Percentiles rank a stretch among this genome's conserved stretches.
Evolutionary conservation across 495 filamentous ascomycete genomes (phyloP).

Genomic region (Immersiella caudata): DNA sequence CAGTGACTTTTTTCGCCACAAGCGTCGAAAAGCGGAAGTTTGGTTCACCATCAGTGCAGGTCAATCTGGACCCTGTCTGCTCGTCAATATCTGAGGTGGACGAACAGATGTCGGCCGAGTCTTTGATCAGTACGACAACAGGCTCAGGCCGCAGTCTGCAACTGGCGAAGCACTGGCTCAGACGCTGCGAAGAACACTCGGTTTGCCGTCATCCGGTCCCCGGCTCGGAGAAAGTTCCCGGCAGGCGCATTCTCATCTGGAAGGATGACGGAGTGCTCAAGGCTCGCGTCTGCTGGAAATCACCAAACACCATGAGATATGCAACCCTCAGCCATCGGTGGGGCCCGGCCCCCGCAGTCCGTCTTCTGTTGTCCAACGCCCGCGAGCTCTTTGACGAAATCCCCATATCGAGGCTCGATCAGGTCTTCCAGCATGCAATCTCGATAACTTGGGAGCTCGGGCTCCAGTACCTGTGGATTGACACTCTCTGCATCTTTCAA

Average conservation of each 20-base stretch:
- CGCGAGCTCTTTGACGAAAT: neutral
- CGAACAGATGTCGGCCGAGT: neutral
- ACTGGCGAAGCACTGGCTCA: constrained; percentile 2
- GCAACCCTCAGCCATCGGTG: constrained; percentile 6
- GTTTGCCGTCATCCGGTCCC: neutral
- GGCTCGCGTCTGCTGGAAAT: neutral
- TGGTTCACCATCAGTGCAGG: neutral
- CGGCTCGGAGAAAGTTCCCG: neutral
- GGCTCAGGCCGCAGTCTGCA: neutral
- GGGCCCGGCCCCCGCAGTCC: neutral
- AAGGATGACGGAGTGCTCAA: neutral
- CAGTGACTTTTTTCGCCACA: neutral
- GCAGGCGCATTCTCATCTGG: neutral
- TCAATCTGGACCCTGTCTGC: neutral
- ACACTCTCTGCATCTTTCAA: constrained; percentile 9
- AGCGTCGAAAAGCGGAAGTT: neutral
- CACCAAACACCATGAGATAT: neutral
- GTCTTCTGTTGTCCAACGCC: neutral
- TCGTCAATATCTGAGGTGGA: neutral
- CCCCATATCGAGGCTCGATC: neutral
- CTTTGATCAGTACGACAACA: neutral
- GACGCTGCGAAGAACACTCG: neutral
- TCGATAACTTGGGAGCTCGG: neutral
- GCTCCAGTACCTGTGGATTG: neutral
- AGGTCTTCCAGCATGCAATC: constrained; percentile 7